A percentile compares a stretch with the other conserved stretches of the same genome.
Evolutionary conservation across 805 yeast species (phyloP).

Genomic region (Lipomyces sp.): DNA sequence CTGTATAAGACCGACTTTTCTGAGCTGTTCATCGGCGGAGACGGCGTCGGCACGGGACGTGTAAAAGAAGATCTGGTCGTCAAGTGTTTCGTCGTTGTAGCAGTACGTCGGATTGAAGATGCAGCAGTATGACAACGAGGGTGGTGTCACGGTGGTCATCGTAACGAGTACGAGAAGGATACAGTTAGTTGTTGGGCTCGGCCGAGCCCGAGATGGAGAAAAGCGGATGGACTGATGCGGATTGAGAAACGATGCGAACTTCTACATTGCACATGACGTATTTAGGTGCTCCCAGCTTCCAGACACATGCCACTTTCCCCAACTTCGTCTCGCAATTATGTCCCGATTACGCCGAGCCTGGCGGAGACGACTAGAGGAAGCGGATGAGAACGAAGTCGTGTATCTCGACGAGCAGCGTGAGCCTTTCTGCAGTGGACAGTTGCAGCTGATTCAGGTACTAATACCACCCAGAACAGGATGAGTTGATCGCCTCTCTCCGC

Average conservation of each 20-base stretch:
- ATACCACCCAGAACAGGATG: constrained; percentile 20
- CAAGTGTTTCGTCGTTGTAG: constrained; percentile 5
- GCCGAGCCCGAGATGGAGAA: too few relatives aligned
- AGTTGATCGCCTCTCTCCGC: constrained; percentile 16
- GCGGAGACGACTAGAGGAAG: constrained; percentile 9
- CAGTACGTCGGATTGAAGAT: constrained; percentile 9
- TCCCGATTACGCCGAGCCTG: constrained; percentile 19
- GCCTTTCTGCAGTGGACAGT: not conserved
- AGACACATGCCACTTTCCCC: too few relatives aligned
- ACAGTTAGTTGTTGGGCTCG: too few relatives aligned
- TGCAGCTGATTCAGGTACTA: too few relatives aligned
- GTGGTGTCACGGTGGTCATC: constrained; percentile 11
- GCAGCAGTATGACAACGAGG: constrained; percentile 16
- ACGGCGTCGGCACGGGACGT: constrained; percentile 18
- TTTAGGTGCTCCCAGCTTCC: too few relatives aligned
- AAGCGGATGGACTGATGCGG: too few relatives aligned
- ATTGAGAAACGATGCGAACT: too few relatives aligned
- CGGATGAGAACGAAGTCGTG: constrained; percentile 15
- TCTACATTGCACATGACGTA: too few relatives aligned
- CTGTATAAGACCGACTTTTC: constrained; percentile 27
- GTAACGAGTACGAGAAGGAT: too few relatives aligned
- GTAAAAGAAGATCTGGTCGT: constrained; percentile 14
- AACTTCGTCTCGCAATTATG: too few relatives aligned
- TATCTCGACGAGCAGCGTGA: constrained; percentile 28
- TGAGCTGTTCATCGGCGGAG: constrained; percentile 24